These are phyloP conservation scores for Tolypocladium nubicola DNA, from an alignment of 2,329 filamentous ascomycete genomes.

Conservation along the genomic window DNA sequence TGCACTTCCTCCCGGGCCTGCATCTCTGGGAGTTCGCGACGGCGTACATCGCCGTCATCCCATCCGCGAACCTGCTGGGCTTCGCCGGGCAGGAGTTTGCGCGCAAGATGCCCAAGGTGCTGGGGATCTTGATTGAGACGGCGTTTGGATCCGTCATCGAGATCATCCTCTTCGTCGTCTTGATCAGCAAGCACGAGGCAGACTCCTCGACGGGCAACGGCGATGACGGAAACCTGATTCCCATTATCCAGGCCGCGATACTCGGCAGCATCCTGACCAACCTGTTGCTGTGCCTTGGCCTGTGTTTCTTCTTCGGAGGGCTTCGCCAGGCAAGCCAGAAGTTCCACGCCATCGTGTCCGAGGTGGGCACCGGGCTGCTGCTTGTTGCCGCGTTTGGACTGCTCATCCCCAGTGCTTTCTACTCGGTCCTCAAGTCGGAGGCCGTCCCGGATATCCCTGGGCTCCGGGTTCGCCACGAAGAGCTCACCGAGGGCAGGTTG, in stretches of 20 bases:
- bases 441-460: too few species aligned
- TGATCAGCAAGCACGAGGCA: conserved; percentile 30
- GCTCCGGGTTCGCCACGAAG: too few species aligned
- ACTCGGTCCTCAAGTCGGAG: conserved; percentile 20
- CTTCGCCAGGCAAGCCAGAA: conserved; percentile 47
- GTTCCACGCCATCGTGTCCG: conserved; percentile 57
- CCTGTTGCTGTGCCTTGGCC: conserved; percentile 53
- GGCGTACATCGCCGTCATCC: too few species aligned
- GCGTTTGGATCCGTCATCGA: conserved; percentile 41
- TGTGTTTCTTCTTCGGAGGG: conserved; percentile 58
- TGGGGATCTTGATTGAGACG: conserved; percentile 39
- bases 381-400: conserved; percentile 30
- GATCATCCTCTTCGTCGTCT: conserved; percentile 56
- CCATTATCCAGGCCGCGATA: conserved; percentile 59
- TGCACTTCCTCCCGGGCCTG: too few species aligned
- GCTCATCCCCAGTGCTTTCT: conserved; percentile 23
- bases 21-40: too few species aligned
- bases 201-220: conserved; percentile 9
- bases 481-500: too few species aligned
- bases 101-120: conserved; percentile 53
- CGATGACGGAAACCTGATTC: conserved; percentile 28
- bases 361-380: conserved; percentile 48
- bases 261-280: conserved; percentile 58
- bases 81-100: conserved; percentile 32
- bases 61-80: too few species aligned